Conservation (phyloP, 1,284 basidiomycete genomes). For the Hemileia vastatrix region DNA sequence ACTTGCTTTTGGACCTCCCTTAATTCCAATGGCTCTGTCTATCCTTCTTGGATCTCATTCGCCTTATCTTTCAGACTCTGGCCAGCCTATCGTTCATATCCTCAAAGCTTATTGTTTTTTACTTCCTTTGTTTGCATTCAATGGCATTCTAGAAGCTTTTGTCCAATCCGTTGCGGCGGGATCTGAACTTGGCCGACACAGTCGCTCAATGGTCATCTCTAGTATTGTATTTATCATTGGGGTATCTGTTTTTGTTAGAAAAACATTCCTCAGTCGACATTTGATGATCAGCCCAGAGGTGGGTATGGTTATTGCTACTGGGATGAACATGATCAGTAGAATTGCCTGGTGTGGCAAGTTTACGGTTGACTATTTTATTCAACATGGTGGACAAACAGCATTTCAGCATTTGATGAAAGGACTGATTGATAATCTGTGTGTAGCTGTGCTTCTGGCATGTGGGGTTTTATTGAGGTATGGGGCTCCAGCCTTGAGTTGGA, state of each 20-base stretch:
- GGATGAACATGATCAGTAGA: constrained; percentile 16
- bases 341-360: constrained; percentile 11
- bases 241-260: constrained; percentile 3
- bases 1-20: constrained; percentile 57
- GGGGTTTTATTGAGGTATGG: too few species aligned
- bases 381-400: too few species aligned
- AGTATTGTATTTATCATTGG: constrained; percentile 17
- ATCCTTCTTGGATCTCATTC: constrained; percentile 52
- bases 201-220: constrained; percentile 46
- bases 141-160: constrained; percentile 81
- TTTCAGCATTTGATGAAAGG: too few species aligned
- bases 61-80: constrained; percentile 55
- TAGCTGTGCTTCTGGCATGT: too few species aligned
- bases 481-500: too few species aligned
- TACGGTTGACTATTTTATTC: not conserved
- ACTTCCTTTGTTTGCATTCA: constrained; percentile 75
- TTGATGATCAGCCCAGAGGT: constrained; percentile 10
- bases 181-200: constrained; percentile 57
- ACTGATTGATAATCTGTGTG: too few species aligned
- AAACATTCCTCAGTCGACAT: not conserved
- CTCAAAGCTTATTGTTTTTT: constrained; percentile 62
- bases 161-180: constrained; percentile 64
- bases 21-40: constrained; percentile 59
- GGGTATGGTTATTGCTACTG: constrained; percentile 19
- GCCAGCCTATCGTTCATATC: constrained; percentile 60